These are phyloP conservation scores for Meyerozyma guilliermondii DNA, from an alignment of 1,139 yeast species.

Conservation along the genomic window DNA sequence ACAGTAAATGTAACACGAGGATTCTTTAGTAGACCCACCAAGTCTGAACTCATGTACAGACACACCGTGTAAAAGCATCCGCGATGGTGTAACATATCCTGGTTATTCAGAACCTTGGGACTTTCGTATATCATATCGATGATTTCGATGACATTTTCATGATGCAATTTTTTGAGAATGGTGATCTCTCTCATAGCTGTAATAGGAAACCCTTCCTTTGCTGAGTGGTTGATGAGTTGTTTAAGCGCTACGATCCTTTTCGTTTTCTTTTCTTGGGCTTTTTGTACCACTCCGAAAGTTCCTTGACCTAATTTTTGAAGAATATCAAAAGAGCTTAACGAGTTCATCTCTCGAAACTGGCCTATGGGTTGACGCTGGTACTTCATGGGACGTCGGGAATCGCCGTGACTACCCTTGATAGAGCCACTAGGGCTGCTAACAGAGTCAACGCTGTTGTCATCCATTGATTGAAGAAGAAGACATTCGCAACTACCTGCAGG, in stretches of 20 bases:
- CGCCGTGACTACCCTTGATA: neutral
- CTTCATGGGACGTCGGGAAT: neutral
- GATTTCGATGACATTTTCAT: slow-evolving; percentile 69
- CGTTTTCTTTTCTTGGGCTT: slow-evolving; percentile 28
- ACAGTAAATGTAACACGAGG: slow-evolving; percentile 60
- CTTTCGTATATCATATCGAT: slow-evolving; percentile 78
- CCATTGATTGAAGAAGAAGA: neutral
- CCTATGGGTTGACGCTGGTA: neutral
- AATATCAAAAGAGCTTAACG: slow-evolving; percentile 27
- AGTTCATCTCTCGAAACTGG: slow-evolving; percentile 24
- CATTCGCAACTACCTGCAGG: neutral
- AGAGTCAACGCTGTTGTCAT: neutral
- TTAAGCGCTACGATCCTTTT: slow-evolving; percentile 52
- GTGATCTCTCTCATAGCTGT: slow-evolving; percentile 93
- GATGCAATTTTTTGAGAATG: slow-evolving; percentile 66
- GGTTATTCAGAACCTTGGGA: slow-evolving; percentile 33
- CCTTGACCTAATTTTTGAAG: slow-evolving; percentile 43
- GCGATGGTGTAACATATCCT: slow-evolving; percentile 32
- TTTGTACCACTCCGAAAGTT: slow-evolving; percentile 47
- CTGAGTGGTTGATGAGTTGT: slow-evolving; percentile 74
- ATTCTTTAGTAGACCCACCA: slow-evolving; percentile 88
- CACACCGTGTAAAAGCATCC: slow-evolving; percentile 79
- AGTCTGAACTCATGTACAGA: slow-evolving; percentile 90
- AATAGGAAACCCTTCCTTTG: slow-evolving; percentile 89
- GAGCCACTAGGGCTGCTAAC: neutral